Conservation (phyloP, 495 filamentous ascomycete species). For the Elasticomyces elasticus region DNA sequence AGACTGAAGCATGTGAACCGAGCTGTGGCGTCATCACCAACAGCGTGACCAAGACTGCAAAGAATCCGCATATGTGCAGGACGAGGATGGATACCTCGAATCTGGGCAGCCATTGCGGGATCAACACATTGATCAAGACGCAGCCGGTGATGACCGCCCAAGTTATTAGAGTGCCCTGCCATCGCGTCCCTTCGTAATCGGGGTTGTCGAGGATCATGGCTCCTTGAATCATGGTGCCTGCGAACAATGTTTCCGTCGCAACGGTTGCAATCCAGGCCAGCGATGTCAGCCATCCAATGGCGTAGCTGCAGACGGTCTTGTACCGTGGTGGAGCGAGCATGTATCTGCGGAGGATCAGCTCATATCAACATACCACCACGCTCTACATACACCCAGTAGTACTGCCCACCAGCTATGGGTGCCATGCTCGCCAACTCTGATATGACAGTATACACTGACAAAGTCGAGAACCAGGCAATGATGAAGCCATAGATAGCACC, state of each 20-base stretch:
- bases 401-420: slow-evolving; percentile 26
- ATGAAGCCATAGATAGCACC: slow-evolving; percentile 28
- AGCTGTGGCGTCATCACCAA: slow-evolving; percentile 14
- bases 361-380: neutral
- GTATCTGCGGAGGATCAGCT: neutral
- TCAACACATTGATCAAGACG: slow-evolving; percentile 23
- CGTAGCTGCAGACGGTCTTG: slow-evolving; percentile 30
- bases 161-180: slow-evolving; percentile 28
- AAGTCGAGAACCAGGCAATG: slow-evolving; percentile 15
- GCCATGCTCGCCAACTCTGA: slow-evolving; percentile 30
- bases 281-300: slow-evolving; percentile 24
- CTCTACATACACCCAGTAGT: slow-evolving; percentile 27
- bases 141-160: slow-evolving; percentile 18
- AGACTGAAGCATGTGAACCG: slow-evolving; percentile 6
- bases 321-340: slow-evolving; percentile 26
- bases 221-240: slow-evolving; percentile 20
- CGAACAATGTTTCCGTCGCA: slow-evolving; percentile 19
- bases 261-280: slow-evolving; percentile 24
- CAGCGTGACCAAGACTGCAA: slow-evolving; percentile 18
- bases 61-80: slow-evolving; percentile 21
- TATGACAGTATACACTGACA: slow-evolving; percentile 22
- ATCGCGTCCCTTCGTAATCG: slow-evolving; percentile 17
- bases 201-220: slow-evolving; percentile 25
- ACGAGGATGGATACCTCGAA: slow-evolving; percentile 20
- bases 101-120: slow-evolving; percentile 16